Conservation (phyloP, 495 filamentous ascomycete genomes). For the Bacidia gigantensis region DNA sequence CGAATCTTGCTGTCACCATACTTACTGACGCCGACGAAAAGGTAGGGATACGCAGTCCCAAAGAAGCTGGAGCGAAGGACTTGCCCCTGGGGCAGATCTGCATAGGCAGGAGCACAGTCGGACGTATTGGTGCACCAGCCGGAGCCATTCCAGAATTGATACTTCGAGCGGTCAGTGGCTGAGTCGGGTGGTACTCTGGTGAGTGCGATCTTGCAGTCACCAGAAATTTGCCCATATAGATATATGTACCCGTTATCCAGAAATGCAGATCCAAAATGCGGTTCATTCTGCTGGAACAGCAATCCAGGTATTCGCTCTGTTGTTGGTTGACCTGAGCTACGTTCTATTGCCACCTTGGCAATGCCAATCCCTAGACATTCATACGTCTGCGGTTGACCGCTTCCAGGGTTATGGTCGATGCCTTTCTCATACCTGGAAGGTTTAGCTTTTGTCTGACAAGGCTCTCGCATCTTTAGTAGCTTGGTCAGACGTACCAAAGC, state of each 20-base stretch:
- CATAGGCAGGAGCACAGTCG: slow-evolving; percentile 11
- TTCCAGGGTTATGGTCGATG: slow-evolving; percentile 2
- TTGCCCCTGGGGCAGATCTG: slow-evolving; percentile 18
- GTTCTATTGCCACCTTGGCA: slow-evolving; percentile 3
- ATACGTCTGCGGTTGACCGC: neutral
- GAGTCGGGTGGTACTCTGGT: slow-evolving; percentile 12
- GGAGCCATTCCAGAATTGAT: slow-evolving; percentile 18
- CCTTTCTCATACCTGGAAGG: slow-evolving; percentile 13
- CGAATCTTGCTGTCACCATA: slow-evolving; percentile 16
- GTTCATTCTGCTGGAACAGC: slow-evolving; percentile 14
- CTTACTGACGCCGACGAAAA: slow-evolving; percentile 21
- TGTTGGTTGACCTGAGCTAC: neutral
- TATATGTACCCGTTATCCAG: slow-evolving; percentile 12
- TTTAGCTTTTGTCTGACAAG: no score
- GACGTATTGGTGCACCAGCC: slow-evolving; percentile 10
- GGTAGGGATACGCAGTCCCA: slow-evolving; percentile 14
- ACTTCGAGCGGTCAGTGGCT: neutral
- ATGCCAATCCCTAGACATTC: slow-evolving; percentile 15
- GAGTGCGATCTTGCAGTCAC: slow-evolving; percentile 14
- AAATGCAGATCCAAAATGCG: slow-evolving; percentile 17
- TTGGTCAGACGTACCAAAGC: no score
- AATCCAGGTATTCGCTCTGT: slow-evolving; percentile 3
- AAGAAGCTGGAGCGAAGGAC: slow-evolving; percentile 21
- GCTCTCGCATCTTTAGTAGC: no score
- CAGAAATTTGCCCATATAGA: slow-evolving; percentile 15